Base-by-base conservation (phyloP, 2,329 filamentous ascomycete species). In the Epicoccum nigrum region DNA sequence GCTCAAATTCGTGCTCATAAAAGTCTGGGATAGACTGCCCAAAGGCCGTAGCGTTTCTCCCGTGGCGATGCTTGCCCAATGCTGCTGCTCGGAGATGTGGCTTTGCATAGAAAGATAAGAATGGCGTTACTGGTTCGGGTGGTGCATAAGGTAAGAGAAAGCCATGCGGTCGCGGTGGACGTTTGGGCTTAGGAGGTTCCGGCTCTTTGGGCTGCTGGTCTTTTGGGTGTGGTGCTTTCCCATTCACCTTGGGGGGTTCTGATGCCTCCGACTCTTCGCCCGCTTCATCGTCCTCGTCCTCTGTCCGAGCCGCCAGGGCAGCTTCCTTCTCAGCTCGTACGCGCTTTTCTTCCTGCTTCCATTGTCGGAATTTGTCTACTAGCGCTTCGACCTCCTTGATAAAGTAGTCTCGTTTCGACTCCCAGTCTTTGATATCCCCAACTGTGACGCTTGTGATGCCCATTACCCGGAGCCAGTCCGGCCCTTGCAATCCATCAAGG, bases 381-480 rank as follows among this genome's bases (percentile, higher is more conserved):
- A 97, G 86, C 0, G 82, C 82, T 56, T 90, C 82, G 51, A 95
- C 92, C 54, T 95, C 91, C 49, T 81, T 83, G 63, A 97, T 88
- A 69, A 97, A 96, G 70, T 93, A 86, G 54, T 87, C 82, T 21
- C 94, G 84, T 55, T 94, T 94, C 2, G 88, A 86, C 72, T 96
- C 91, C 72, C 91, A 97, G 23, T 87, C 83, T 71, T 89, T 94
- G 74, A 90, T 93, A 66, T 90, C 90, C 17, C 85, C 86, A 67
- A 97, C 92, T 0, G 91, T 95, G 30, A 95, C 77, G 30, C 83
- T 90, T 58, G 86, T 93, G 27, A 97, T 88, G 20, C 93, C 94
- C 86, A 99, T 92, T 4, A 92, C 84, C 55, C 89, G 87, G 49
- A 97, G 79, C 94, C 94, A 99, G 73, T 97, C 94, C 51, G 89